Evolutionary conservation across 768 basidiomycete species (phyloP).

Genomic region (Mycena rebaudengoi): DNA sequence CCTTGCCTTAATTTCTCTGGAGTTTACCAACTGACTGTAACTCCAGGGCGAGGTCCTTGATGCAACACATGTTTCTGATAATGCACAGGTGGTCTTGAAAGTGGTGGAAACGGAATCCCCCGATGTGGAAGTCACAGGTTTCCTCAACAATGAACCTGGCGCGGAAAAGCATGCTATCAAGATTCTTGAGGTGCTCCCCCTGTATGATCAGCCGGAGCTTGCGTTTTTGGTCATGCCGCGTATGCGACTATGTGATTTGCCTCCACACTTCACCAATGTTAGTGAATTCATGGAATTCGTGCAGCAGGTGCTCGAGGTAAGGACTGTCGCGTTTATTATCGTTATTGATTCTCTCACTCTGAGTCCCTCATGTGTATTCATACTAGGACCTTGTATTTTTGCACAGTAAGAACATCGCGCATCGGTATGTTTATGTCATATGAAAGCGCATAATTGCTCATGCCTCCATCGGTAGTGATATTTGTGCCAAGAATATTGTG

Average conservation of each 20-base stretch:
- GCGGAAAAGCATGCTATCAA: neutral
- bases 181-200: neutral
- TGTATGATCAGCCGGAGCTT: neutral
- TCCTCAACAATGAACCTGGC: neutral
- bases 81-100: neutral
- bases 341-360: too few relatives aligned
- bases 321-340: neutral
- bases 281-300: neutral
- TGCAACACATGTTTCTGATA: neutral
- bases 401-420: constrained; percentile 5
- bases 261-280: neutral
- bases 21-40: neutral
- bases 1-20: neutral
- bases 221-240: neutral
- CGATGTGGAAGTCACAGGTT: neutral
- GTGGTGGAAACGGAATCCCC: neutral
- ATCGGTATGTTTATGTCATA: neutral
- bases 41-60: neutral
- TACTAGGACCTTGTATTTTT: neutral
- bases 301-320: constrained; percentile 1
- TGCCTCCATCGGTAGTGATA: neutral
- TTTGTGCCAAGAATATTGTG: neutral
- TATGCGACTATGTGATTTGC: neutral
- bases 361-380: neutral
- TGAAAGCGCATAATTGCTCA: neutral